Evolutionary conservation across 805 yeast genomes (phyloP).

Genomic region (Metschnikowia lachancei): DNA sequence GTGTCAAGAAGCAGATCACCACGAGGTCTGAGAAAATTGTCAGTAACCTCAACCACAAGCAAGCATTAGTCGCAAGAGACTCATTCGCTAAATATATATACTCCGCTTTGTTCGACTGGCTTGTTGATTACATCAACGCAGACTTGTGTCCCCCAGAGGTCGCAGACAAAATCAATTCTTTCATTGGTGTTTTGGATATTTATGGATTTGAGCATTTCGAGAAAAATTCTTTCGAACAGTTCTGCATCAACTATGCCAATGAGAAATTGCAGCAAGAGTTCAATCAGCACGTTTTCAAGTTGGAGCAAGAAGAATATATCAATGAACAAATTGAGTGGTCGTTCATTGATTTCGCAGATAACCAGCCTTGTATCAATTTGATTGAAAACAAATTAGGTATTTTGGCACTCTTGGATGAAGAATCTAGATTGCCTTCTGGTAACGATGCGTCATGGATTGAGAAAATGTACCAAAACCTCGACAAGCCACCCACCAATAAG

Average conservation of each 20-base stretch:
- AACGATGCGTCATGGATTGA: slow-evolving; percentile 89
- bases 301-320: slow-evolving; percentile 94
- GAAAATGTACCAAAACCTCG: slow-evolving; percentile 82
- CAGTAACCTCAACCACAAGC: slow-evolving; percentile 75
- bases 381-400: slow-evolving; percentile 90
- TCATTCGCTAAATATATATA: slow-evolving; percentile 95
- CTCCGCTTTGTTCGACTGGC: slow-evolving; percentile 92
- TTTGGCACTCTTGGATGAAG: slow-evolving; percentile 86
- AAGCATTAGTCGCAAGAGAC: slow-evolving; percentile 89
- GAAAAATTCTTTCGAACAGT: slow-evolving; percentile 92
- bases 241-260: slow-evolving; percentile 94
- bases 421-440: slow-evolving; percentile 91
- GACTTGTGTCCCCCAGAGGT: slow-evolving; percentile 79
- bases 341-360: slow-evolving; percentile 91
- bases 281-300: slow-evolving; percentile 93
- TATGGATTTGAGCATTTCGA: slow-evolving; percentile 97
- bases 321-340: slow-evolving; percentile 95
- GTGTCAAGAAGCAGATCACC: slow-evolving; percentile 83
- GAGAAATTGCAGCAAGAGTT: slow-evolving; percentile 97
- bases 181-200: slow-evolving; percentile 95
- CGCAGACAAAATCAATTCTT: slow-evolving; percentile 55
- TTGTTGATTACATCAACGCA: slow-evolving; percentile 76
- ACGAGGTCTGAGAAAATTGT: slow-evolving; percentile 92
- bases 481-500: slow-evolving; percentile 68
- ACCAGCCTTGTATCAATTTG: slow-evolving; percentile 92